Evolutionary conservation across 108 stramenopile species (phyloP).

Genomic region (Parmales sp.): DNA sequence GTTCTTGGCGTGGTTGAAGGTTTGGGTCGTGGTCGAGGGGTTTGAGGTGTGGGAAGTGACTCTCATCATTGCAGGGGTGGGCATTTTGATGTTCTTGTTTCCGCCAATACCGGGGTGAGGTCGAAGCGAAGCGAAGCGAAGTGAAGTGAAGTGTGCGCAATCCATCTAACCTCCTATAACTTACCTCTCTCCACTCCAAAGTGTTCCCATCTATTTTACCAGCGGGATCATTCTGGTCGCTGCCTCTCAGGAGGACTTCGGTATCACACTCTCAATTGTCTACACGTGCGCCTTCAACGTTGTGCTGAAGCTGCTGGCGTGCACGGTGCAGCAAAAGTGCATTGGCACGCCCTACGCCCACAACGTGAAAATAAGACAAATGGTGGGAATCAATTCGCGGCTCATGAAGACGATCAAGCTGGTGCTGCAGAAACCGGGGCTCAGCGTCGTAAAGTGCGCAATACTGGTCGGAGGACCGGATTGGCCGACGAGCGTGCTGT

Average conservation of each 20-base stretch:
- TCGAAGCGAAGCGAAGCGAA: too few species aligned
- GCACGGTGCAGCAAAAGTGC: conserved; percentile 44
- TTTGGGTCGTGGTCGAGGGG: background rate
- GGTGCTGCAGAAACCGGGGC: conserved; percentile 29
- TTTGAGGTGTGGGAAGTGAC: conserved; percentile 24
- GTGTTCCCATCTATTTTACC: conserved; percentile 52
- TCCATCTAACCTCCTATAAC: too few species aligned
- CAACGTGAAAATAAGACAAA: conserved; percentile 35
- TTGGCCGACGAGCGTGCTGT: conserved; percentile 47
- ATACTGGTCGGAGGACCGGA: conserved; percentile 53
- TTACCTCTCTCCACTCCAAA: too few species aligned
- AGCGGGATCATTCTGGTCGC: conserved; percentile 50
- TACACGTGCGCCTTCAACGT: conserved; percentile 38
- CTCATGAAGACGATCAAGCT: conserved; percentile 40
- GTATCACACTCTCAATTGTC: conserved; percentile 20
- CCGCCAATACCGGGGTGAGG: conserved; percentile 58
- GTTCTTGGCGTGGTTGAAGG: conserved; percentile 7
- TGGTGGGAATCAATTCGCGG: conserved; percentile 42
- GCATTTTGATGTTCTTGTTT: conserved; percentile 44
- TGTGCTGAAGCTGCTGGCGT: conserved; percentile 42
- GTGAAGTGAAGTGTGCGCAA: too few species aligned
- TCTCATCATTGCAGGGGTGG: conserved; percentile 37
- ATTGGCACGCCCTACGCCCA: conserved; percentile 42
- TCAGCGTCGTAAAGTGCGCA: conserved; percentile 39
- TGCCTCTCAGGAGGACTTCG: conserved; percentile 28